Evolutionary conservation across 495 filamentous ascomycete genomes (phyloP).

Genomic region (Daldinia bambusicola): DNA sequence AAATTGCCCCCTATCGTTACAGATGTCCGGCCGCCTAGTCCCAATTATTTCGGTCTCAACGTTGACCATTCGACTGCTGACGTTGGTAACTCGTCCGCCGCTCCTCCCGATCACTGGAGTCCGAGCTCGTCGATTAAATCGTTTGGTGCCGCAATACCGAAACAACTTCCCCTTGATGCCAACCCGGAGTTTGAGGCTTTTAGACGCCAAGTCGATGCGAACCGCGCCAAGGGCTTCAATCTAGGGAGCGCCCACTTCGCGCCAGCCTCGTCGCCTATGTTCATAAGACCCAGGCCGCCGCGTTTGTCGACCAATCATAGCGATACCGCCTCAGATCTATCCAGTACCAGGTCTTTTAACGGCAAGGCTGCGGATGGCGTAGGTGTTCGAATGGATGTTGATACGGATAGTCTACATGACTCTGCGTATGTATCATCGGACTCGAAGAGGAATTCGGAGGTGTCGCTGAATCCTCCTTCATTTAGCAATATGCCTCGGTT

Average conservation of each 20-base stretch:
- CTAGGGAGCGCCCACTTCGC: slow-evolving; percentile 60
- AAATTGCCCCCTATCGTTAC: slow-evolving; percentile 50
- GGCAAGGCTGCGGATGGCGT: slow-evolving; percentile 31
- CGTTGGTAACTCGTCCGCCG: slow-evolving; percentile 66
- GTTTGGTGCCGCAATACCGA: slow-evolving; percentile 73
- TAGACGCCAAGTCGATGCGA: slow-evolving; percentile 71
- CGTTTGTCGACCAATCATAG: slow-evolving; percentile 54
- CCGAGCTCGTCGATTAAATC: slow-evolving; percentile 74
- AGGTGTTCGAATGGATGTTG: slow-evolving; percentile 41
- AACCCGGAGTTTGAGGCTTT: slow-evolving; percentile 84
- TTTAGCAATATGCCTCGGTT: slow-evolving; percentile 49
- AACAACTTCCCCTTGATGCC: slow-evolving; percentile 72
- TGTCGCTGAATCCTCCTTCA: slow-evolving; percentile 52
- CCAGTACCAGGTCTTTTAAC: slow-evolving; percentile 34
- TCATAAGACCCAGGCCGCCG: slow-evolving; percentile 51
- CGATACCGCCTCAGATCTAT: slow-evolving; percentile 48
- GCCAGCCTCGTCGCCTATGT: slow-evolving; percentile 45
- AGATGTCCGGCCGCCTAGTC: slow-evolving; percentile 65
- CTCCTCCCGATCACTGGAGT: slow-evolving; percentile 76
- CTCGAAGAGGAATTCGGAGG: slow-evolving; percentile 59
- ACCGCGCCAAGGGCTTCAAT: slow-evolving; percentile 62
- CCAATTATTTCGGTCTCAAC: slow-evolving; percentile 84
- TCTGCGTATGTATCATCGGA: slow-evolving; percentile 60
- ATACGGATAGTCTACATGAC: slow-evolving; percentile 53
- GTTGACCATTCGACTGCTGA: slow-evolving; percentile 67